These are phyloP conservation scores for Phaeomoniella chlamydospora DNA, from an alignment of 2,329 filamentous ascomycete genomes.

Conservation along the genomic window DNA sequence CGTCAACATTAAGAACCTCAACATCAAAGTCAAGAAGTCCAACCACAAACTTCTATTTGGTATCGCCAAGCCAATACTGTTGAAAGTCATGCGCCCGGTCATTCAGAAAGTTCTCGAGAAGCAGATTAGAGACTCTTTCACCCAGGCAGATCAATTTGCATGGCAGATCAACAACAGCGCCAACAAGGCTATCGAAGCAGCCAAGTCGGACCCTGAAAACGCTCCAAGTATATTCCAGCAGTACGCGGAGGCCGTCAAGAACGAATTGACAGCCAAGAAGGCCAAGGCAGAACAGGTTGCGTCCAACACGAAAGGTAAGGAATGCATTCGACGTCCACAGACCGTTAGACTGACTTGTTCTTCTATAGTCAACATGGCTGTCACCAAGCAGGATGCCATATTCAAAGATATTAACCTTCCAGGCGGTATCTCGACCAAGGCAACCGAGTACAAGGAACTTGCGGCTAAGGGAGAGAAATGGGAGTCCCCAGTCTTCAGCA, in stretches of 20 bases:
- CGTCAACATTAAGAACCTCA: constrained; percentile 66
- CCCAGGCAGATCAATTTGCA: constrained; percentile 56
- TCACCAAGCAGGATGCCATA: constrained; percentile 79
- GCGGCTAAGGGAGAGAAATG: constrained; percentile 80
- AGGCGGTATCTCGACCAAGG: constrained; percentile 81
- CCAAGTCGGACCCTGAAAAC: constrained; percentile 52
- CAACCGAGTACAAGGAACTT: constrained; percentile 81
- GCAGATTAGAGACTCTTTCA: constrained; percentile 70
- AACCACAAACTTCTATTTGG: constrained; percentile 85
- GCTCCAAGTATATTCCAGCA: constrained; percentile 74
- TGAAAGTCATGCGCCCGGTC: constrained; percentile 70
- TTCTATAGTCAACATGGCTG: constrained; percentile 53
- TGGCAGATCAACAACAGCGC: constrained; percentile 75
- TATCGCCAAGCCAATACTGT: constrained; percentile 72
- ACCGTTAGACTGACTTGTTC: background rate
- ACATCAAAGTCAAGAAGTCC: constrained; percentile 85
- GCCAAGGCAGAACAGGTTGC: constrained; percentile 52
- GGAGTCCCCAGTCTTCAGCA: constrained; percentile 87
- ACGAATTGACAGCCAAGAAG: constrained; percentile 60
- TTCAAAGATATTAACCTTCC: constrained; percentile 81
- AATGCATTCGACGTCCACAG: background rate
- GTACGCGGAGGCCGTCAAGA: constrained; percentile 63
- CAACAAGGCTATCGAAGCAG: constrained; percentile 53
- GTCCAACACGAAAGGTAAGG: constrained; percentile 43
- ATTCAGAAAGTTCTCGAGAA: constrained; percentile 82